Evolutionary conservation across 164 flowering plant species (phyloP), one percentile per base, ranked within the genome.

Genomic region (Dillenia turbinata): DNA sequence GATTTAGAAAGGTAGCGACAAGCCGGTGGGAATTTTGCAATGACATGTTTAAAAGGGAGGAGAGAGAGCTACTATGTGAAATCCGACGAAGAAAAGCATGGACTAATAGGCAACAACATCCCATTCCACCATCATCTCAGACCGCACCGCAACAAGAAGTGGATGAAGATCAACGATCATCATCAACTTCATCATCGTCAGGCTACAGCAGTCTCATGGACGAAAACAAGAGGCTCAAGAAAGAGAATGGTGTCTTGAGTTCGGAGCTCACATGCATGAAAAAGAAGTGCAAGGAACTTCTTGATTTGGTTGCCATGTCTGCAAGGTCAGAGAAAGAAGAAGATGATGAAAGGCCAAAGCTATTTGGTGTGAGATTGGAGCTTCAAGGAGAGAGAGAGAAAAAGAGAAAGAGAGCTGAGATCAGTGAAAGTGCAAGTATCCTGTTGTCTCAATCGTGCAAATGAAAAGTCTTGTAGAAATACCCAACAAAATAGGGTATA

Each of bases 1-100:
- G 96, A 6, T 89, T 89, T 33, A 77, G 87, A 0, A 89, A 86
- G 65, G 84, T 82, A 14, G 75, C 86, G 19, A 80, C 89, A 8
- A 78, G 75, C 63, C 70, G 92, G n/a, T 89, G 96, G 96, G 96
- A 89, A 64, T 89, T 89, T 63, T 78, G 81, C 81, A 89, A 89
- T 62, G 83, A 83, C 52, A 73, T 72, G 85, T 89, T 89, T 62
- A 75, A 79, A 14, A 84, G 69, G 56, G 92, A 87, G 0, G 68
- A 73, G n/a, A 80, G 62, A 61, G 85, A 79, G 12, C 69, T 72
- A 5, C 73, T 89, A 9, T 71, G 74, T 55, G 66, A 76, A n/a
- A 89, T 89, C 15, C 87, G 80, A 1, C 60, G 96, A 44, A 73
- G 87, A 59, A 89, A 83, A 76, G 75, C 89, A n/a, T 83, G 85